Evolutionary conservation across 2,329 filamentous ascomycete genomes (phyloP).

Genomic region (Aureobasidium sp.): DNA sequence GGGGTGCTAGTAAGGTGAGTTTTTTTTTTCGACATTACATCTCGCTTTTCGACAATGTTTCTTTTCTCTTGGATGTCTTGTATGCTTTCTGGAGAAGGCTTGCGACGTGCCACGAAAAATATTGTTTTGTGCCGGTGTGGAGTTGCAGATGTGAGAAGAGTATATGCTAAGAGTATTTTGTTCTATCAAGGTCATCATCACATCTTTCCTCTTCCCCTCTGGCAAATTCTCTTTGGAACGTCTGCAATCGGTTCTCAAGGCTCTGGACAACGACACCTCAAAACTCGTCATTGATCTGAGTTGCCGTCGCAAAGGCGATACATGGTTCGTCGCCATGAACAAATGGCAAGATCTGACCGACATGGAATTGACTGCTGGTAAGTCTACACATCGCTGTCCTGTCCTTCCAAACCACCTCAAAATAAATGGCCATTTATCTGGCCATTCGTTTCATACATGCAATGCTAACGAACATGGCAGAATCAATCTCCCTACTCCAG

Average conservation of each 20-base stretch:
- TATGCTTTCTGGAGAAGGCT: neutral
- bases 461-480: slow-evolving; percentile 39
- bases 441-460: neutral
- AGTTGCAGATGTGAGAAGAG: neutral
- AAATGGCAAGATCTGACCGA: slow-evolving; percentile 98
- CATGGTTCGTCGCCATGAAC: slow-evolving; percentile 97
- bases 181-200: slow-evolving; percentile 74
- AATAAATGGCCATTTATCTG: neutral
- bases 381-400: neutral
- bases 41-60: neutral
- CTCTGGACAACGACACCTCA: slow-evolving; percentile 64
- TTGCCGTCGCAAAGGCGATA: slow-evolving; percentile 68
- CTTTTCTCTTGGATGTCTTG: neutral
- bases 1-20: slow-evolving; percentile 78
- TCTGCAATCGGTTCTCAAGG: slow-evolving; percentile 64
- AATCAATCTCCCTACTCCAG: slow-evolving; percentile 71
- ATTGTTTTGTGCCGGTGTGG: neutral
- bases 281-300: slow-evolving; percentile 94
- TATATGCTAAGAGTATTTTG: neutral
- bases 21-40: neutral
- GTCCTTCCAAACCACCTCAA: neutral
- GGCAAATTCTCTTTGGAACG: slow-evolving; percentile 73
- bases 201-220: slow-evolving; percentile 84
- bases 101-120: neutral
- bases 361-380: slow-evolving; percentile 86